Evolutionary conservation across 1,284 basidiomycete genomes (phyloP), one percentile per base, ranked within the genome.

Genomic region (Ustilago tritici): DNA sequence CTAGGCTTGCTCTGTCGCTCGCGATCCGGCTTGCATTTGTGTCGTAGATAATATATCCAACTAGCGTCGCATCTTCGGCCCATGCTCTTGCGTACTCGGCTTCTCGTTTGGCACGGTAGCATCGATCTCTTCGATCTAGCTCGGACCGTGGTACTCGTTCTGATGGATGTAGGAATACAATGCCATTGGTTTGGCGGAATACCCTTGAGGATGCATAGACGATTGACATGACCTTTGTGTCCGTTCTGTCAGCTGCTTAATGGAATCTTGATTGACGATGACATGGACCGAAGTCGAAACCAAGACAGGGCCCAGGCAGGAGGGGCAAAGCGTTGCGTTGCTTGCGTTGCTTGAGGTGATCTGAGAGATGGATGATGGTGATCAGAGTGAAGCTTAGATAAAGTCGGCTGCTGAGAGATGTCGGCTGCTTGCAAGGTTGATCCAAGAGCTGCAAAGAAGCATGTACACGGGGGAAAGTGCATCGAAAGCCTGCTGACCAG

Each of bases 31-130:
- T 61, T 28, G 56, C 28, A 17, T 70, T 58, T 47, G 68, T 70
- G 41, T 19, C 57, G 70, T 67, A 73, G 55, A 66, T 73, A 23
- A 73, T 49, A n/a, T 52, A 59, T 15, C 70, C 70, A 15, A 83
- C 76, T 8, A 83, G 64, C 32, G 81, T 83, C 1, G 82, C 82
- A 35, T 81, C 81, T 50, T 83, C 81, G 31, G 78, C 77, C 78
- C 81, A 81, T 31, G 70, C 41, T 11, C 79, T 64, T 15, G 70
- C 75, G 56, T 75, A 70, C 14, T 78, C 81, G 10, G 75, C 71
- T 34, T 81, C 79, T 36, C 82, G 66, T 32, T 71, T 63, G 32
- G 79, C 78, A 15, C 79, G 72, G 59, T 80, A 83, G 58, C 70
- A 70, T 31, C 71, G 65, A 34, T 83, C 82, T n/a, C 68, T 55